Evolutionary conservation across 116 monocot species (phyloP).

Genomic region (Phalaenopsis hybrid): DNA sequence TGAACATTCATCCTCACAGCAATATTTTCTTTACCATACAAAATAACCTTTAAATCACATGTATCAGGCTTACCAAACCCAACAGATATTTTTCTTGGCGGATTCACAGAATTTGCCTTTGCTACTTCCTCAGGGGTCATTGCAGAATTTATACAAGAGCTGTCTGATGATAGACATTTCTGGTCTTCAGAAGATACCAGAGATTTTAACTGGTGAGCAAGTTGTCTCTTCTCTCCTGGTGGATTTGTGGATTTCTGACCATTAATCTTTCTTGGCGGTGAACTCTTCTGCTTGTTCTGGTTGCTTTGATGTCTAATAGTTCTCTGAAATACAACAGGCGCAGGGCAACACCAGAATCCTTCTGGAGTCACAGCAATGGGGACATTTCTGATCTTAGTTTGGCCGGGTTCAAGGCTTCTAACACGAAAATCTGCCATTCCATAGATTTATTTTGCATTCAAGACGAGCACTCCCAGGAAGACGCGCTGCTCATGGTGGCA

Average conservation of each 20-base stretch:
- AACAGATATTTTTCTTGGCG: conserved; percentile 70
- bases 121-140: conserved; percentile 23
- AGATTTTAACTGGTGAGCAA: conserved; percentile 32
- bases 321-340: conserved; percentile 74
- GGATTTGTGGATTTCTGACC: conserved; percentile 31
- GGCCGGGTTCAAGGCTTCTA: conserved; percentile 44
- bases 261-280: conserved; percentile 31
- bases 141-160: conserved; percentile 14
- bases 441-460: not conserved
- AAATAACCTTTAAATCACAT: conserved; percentile 70
- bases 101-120: conserved; percentile 32
- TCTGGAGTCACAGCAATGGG: conserved; percentile 93
- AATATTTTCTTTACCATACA: conserved; percentile 77
- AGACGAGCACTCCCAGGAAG: not conserved
- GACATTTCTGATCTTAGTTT: conserved; percentile 76
- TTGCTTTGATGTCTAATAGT: conserved; percentile 57
- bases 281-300: conserved; percentile 44
- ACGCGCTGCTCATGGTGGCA: not conserved
- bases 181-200: conserved; percentile 45
- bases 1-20: conserved; percentile 80
- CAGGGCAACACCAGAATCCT: conserved; percentile 98
- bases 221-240: conserved; percentile 34
- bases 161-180: conserved; percentile 24
- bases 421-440: conserved; percentile 72
- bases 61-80: conserved; percentile 81